phyloP scores from a whole-genome alignment of 371 early-diverging fungal species.

The Mortierella sp. region DNA sequence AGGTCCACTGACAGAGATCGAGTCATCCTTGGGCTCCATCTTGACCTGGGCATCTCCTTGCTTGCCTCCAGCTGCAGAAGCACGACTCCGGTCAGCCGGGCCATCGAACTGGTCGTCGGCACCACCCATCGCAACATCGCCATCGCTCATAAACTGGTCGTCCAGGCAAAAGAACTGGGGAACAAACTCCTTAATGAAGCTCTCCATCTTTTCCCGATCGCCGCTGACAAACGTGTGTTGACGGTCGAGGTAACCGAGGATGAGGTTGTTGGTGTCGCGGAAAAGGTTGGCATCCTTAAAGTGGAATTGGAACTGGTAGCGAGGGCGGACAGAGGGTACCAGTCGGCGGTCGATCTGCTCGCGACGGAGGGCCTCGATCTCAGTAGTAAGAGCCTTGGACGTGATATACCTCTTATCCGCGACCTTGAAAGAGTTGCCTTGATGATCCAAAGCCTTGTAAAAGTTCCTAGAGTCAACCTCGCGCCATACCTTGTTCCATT shows the following conservation, averaged over 20 bases:
- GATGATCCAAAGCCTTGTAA: conserved; percentile 97
- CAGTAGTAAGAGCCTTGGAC: conserved; percentile 81
- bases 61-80: conserved; percentile 43
- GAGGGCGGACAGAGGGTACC: conserved; percentile 50
- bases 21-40: conserved; percentile 61
- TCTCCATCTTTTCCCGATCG: conserved; percentile 79
- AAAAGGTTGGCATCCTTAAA: conserved; percentile 75
- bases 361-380: conserved; percentile 85
- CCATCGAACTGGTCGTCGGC: conserved; percentile 41
- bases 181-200: conserved; percentile 83
- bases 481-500: conserved; percentile 97
- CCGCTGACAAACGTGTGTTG: conserved; percentile 68
- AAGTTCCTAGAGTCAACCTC: conserved; percentile 95
- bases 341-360: conserved; percentile 60
- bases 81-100: conserved; percentile 43
- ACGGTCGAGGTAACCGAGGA: conserved; percentile 66
- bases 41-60: conserved; percentile 66
- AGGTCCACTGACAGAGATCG: conserved; percentile 47
- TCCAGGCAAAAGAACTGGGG: conserved; percentile 78
- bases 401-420: conserved; percentile 89
- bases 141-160: conserved; percentile 57
- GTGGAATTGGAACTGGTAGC: conserved; percentile 73
- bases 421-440: conserved; percentile 89
- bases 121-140: conserved; percentile 57
- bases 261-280: conserved; percentile 73